Base-by-base conservation (phyloP, 192 early-diverging fungal species). In the Coemansia sp. region DNA sequence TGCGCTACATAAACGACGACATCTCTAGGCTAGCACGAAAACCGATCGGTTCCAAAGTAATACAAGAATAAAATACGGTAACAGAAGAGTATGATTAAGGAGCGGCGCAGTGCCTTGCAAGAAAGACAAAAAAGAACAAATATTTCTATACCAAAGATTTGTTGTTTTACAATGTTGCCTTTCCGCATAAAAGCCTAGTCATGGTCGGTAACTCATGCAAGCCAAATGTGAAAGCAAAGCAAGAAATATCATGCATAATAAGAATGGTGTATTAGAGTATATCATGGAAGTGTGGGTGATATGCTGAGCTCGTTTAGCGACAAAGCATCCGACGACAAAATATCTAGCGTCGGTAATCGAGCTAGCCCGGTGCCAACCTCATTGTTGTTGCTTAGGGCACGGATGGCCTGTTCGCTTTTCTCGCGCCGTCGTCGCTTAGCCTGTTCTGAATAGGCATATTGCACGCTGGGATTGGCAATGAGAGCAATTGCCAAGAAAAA, bases 381-480 rank as follows among this genome's bases (percentile, higher is more conserved):
- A 26, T 18, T 31, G 50, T 8, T 16, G 52, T 28, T 31, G 52
- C n/a, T 67, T 50, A 9, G 45, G 34, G 20, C 10, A 11, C 31
- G 26, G 31, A 13, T 10, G 35, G 7, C 36, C 5, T 33, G 23
- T 31, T 16, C 52, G 4, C 2, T 6, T 31, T 64, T 38, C 18
- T 42, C 25, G 21, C 20, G 23, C 28, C 2, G 39, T 58, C 53
- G 16, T 20, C 26, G 42, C 38, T 25, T 33, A 14, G 28, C 13
- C 6, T 28, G 52, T 13, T 31, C 28, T 0, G 28, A 31, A 0
- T 55, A 26, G 52, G 42, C 55, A 34, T 58, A 57, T 3, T 53
- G 50, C 25, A 60, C 65, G 57, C 65, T 52, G 26, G 76, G 76
- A 41, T 73, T 78, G 23, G 73, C 66, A n/a, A 69, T n/a, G n/a